Conservation (phyloP, 2,329 filamentous ascomycete genomes). For the Metarhizium humberi region DNA sequence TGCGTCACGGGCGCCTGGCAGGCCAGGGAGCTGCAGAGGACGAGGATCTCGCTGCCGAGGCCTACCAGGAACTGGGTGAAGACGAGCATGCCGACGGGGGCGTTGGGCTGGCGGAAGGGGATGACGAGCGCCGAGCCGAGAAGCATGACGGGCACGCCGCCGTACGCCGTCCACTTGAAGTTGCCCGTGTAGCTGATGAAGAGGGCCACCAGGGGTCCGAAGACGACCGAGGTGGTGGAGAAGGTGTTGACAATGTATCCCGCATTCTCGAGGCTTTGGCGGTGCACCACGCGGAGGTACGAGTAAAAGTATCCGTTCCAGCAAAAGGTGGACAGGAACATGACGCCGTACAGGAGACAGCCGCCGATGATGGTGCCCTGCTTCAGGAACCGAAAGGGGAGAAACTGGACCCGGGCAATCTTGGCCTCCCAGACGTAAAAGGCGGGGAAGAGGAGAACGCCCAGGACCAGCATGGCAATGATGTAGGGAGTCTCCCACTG, state of each 20-base stretch:
- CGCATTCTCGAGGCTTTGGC: slow-evolving; percentile 21
- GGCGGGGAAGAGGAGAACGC: slow-evolving; percentile 43
- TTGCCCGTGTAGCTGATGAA: not conserved
- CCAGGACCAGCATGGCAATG: slow-evolving; percentile 52
- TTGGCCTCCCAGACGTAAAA: slow-evolving; percentile 49
- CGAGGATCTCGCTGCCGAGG: not conserved
- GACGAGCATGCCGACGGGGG: slow-evolving; percentile 35
- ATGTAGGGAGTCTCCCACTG: slow-evolving; percentile 45
- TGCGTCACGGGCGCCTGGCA: slow-evolving; percentile 39
- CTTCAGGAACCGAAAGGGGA: slow-evolving; percentile 39
- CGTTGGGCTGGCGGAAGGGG: slow-evolving; percentile 28
- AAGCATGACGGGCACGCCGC: slow-evolving; percentile 30
- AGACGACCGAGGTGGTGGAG: not conserved
- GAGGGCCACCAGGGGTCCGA: not conserved
- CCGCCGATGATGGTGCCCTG: slow-evolving; percentile 37
- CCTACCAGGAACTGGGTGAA: slow-evolving; percentile 41
- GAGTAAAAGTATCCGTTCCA: slow-evolving; percentile 39
- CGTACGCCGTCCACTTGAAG: slow-evolving; percentile 3
- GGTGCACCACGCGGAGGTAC: slow-evolving; percentile 34
- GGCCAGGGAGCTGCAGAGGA: slow-evolving; percentile 20
- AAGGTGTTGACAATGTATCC: slow-evolving; percentile 31
- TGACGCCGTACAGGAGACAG: slow-evolving; percentile 25
- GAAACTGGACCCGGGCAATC: slow-evolving; percentile 45
- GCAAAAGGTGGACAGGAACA: slow-evolving; percentile 27
- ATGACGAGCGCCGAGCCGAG: slow-evolving; percentile 33